Evolutionary conservation across 2,329 filamentous ascomycete species (phyloP), one percentile per base, ranked within the genome.

Genomic region (Neonectria hederae): DNA sequence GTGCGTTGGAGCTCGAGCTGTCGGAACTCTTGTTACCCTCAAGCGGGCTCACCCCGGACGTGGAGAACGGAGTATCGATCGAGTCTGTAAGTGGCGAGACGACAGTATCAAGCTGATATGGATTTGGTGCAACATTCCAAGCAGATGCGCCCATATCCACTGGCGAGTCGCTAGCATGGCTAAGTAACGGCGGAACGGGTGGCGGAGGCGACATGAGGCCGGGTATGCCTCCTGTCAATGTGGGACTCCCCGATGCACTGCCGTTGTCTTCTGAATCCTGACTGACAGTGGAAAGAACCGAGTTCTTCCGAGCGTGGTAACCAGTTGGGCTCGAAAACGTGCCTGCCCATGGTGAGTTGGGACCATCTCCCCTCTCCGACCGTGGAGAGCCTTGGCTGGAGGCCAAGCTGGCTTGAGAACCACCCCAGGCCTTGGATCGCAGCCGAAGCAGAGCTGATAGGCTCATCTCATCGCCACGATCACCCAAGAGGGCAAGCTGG

Each of bases 381-480:
- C 79, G 77, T 2, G 84, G 84, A 19, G 84, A 86, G 3, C 83
- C 84, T 6, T 80, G 78, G 40, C 83, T 83, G 3, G 85, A 87
- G 67, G 83, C 83, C 6, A 94, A 79, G 71, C 92, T 95, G 1
- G 86, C 89, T 72, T 93, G 91, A 62, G 92, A 96, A 5, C 92
- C 91, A 24, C 93, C 93, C 87, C 92, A 97, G 0, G 93, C 90
- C 54, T 87, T 89, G 11, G 87, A 90, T 4, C 94, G 87, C 45
- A 97, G 78, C 65, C 89, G 90, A 78, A 93, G 83, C 17, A 97
- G 82, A 1, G 91, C 86, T 52, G 89, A 89, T 8, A 97, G 80
- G 24, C 86, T 91, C 86, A 96, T 92, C 63, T 93, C 89, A 52
- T 88, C 82, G 19, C 78, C 79, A 21, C 76, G 81, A 11, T 85